phyloP scores from a whole-genome alignment of 1,284 basidiomycete genomes.

The Rugosomyces carneus region DNA sequence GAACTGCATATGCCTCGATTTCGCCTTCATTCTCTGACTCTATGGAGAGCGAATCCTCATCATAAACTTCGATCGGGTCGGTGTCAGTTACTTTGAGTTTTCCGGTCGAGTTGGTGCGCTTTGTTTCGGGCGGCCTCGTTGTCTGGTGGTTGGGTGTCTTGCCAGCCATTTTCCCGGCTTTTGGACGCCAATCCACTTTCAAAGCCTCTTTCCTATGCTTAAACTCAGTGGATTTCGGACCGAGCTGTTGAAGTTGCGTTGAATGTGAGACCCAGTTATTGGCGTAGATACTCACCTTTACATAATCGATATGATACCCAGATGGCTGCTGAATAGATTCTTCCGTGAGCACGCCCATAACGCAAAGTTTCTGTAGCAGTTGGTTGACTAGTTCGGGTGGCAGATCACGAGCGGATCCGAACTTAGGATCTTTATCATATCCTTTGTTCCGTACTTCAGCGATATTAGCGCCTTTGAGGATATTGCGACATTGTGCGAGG shows the following conservation, averaged over 20 bases:
- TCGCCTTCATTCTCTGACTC: conserved; percentile 12
- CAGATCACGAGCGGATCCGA: conserved; percentile 50
- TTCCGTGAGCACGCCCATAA: conserved; percentile 33
- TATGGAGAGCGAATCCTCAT: conserved; percentile 20
- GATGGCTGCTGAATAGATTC: conserved; percentile 26
- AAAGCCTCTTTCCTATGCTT: conserved; percentile 19
- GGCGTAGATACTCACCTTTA: conserved; percentile 27
- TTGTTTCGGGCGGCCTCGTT: neutral
- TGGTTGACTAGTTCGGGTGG: conserved; percentile 51
- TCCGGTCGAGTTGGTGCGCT: conserved; percentile 17
- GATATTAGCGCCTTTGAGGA: conserved; percentile 58
- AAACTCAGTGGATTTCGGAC: conserved; percentile 22
- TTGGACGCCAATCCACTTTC: conserved; percentile 24
- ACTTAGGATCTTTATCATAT: conserved; percentile 41
- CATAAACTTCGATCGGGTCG: conserved; percentile 26
- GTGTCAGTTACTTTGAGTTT: conserved; percentile 21
- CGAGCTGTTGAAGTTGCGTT: conserved; percentile 21
- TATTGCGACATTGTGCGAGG: conserved; percentile 43
- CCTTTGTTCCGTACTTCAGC: conserved; percentile 43
- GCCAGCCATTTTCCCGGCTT: conserved; percentile 17
- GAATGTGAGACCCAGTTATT: neutral
- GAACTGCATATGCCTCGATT: neutral
- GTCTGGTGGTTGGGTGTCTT: conserved; percentile 7
- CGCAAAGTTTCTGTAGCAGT: conserved; percentile 52
- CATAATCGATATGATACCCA: conserved; percentile 32